Base-by-base conservation (phyloP, 108 stramenopile genomes). In the Cyclotella choctawhatcheeana region DNA sequence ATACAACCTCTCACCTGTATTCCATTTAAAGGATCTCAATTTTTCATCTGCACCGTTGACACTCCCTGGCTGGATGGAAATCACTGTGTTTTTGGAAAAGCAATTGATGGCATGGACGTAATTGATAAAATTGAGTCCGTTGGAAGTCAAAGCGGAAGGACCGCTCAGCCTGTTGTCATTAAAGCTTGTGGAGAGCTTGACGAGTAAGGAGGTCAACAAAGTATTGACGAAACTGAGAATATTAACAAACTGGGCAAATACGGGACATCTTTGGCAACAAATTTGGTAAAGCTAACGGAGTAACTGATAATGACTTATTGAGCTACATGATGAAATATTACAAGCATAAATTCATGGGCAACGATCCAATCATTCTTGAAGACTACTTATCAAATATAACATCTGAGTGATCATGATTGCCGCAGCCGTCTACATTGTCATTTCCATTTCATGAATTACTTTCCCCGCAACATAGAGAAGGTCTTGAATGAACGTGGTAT, bases 21-120 rank as follows among this genome's bases (percentile, higher is more conserved):
- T n/a, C n/a, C n/a, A n/a, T n/a, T n/a, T 24, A 77, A 71, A 34
- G 84, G 84, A 48, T 77, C 75, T 5, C 86, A 89, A 74, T 97
- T 97, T 81, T 97, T 97, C 69, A 90, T 99, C 65, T 97, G 96
- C 86, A 95, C 94, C n/a, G 93, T 82, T 48, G 89, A 89, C 44
- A 94, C 94, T 27, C 85, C 94, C 12, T 97, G 96, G 96, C 87
- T 97, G 69, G 92, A 97, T 74, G 97, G 96, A 51, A 84, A 81
- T 44, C 93, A 94, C 79, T 82, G 85, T 67, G 96, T 95, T 16
- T 97, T 97, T 56, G 93, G 93, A 67, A 90, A 90, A 37, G 93
- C 93, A 26, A 61, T 90, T 8, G 86, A 83, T 81, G 77, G 65
- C 44, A 58, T 67, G 82, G 97, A 98, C 40, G 96, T 98, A 65